A percentile compares a stretch with the other conserved stretches of the same genome.
Conservation (phyloP, 176 grass and related monocot species). For the Carex parvula region DNA sequence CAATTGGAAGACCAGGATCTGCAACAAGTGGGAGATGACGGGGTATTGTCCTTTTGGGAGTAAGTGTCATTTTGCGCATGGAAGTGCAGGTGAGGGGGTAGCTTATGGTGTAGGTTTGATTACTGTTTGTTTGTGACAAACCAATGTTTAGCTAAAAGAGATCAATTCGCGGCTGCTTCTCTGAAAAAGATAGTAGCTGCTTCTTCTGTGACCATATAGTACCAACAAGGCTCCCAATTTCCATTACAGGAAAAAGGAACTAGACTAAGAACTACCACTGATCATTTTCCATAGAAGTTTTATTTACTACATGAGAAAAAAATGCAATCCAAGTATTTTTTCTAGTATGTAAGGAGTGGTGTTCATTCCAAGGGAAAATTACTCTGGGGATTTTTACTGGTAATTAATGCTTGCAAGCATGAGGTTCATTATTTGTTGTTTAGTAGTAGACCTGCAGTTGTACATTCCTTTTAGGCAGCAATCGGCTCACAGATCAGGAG, state of each 20-base stretch:
- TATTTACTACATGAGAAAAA: not conserved
- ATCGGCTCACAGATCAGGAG: not conserved
- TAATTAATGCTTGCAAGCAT: not conserved
- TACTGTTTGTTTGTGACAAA: not conserved
- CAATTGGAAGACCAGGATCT: constrained; percentile 97
- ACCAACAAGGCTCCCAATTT: not conserved
- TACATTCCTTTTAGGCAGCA: not conserved
- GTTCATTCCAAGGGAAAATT: not conserved
- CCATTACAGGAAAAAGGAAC: not conserved
- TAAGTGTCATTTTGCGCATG: constrained; percentile 98
- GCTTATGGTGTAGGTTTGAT: constrained; percentile 21
- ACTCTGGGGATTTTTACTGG: not conserved
- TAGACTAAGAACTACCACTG: not conserved
- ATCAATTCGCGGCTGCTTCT: too few species aligned
- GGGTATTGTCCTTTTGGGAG: constrained; percentile 96
- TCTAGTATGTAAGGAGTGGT: not conserved
- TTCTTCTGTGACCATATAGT: not conserved
- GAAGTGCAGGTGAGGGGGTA: constrained; percentile 58
- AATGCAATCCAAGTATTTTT: not conserved
- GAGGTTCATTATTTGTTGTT: not conserved
- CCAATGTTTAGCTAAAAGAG: not conserved
- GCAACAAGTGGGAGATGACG: constrained; percentile 99
- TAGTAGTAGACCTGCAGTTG: not conserved
- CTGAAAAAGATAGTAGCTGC: too few species aligned
- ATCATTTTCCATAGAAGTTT: not conserved